These are phyloP conservation scores for Pueraria montana DNA, from an alignment of 306 rosid genomes.

Conservation along the genomic window DNA sequence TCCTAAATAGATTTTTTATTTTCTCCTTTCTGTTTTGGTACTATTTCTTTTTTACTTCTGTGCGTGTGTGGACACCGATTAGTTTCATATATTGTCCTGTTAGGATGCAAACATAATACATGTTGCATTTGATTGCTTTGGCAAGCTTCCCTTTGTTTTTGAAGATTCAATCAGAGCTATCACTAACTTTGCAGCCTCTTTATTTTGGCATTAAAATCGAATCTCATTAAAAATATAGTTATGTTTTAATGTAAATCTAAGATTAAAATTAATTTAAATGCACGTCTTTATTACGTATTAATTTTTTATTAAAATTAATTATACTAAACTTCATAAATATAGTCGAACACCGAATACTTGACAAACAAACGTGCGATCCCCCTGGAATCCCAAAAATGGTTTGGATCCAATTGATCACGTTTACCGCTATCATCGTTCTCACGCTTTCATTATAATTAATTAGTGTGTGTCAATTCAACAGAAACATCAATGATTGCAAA, in stretches of 20 bases:
- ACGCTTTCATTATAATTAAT: slow-evolving; percentile 37
- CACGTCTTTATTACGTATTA: neutral
- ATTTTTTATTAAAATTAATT: neutral
- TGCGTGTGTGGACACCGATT: slow-evolving; percentile 3
- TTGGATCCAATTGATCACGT: slow-evolving; percentile 33
- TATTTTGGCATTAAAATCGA: too few relatives aligned
- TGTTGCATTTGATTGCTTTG: slow-evolving; percentile 13
- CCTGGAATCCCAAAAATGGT: neutral
- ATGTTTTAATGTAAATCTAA: neutral
- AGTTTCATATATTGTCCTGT: neutral
- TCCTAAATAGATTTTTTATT: neutral
- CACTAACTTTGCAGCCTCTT: neutral
- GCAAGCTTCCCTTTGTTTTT: slow-evolving; percentile 26
- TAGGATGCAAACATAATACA: slow-evolving; percentile 4
- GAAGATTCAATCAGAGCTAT: slow-evolving; percentile 19
- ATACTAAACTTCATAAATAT: neutral
- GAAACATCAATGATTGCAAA: slow-evolving; percentile 45
- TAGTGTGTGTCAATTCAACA: slow-evolving; percentile 22
- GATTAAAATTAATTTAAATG: neutral
- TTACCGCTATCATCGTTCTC: slow-evolving; percentile 39
- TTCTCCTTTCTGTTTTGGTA: neutral
- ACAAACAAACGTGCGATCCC: slow-evolving; percentile 37
- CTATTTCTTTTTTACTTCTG: neutral
- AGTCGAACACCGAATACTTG: slow-evolving; percentile 13
- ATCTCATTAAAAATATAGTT: too few relatives aligned